A percentile compares a stretch with the other conserved stretches of the same genome.
Conservation (phyloP, 805 yeast species). For the Clavispora santaluciae region DNA sequence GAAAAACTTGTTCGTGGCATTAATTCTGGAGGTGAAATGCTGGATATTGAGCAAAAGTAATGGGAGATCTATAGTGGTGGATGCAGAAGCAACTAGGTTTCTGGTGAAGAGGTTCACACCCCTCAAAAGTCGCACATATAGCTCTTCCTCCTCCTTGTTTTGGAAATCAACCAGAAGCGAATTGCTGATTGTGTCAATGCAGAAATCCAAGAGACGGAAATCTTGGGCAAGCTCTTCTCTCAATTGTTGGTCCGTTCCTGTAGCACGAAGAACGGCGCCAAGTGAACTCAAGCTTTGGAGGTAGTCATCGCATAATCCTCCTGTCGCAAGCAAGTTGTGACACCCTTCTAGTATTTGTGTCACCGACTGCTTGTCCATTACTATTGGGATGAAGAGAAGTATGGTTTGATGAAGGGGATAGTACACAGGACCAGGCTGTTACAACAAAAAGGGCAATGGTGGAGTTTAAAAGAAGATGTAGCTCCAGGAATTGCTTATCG, state of each 20-base stretch:
- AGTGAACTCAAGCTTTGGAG: neutral
- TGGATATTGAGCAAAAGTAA: slow-evolving; percentile 6
- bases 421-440: too few relatives aligned
- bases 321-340: neutral
- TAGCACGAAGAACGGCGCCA: neutral
- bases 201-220: slow-evolving; percentile 2
- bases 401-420: too few relatives aligned
- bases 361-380: neutral
- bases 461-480: too few relatives aligned
- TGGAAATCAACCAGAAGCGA: slow-evolving; percentile 6
- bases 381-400: neutral
- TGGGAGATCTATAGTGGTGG: slow-evolving; percentile 7
- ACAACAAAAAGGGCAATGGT: neutral
- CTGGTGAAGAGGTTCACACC: slow-evolving; percentile 47
- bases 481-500: too few relatives aligned
- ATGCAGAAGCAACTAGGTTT: slow-evolving; percentile 34
- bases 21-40: slow-evolving; percentile 4
- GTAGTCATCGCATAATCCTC: neutral
- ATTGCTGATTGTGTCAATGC: slow-evolving; percentile 6
- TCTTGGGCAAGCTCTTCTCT: slow-evolving; percentile 4
- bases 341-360: neutral
- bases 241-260: slow-evolving; percentile 1
- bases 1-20: slow-evolving; percentile 1
- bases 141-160: neutral
- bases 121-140: slow-evolving; percentile 34